Percentiles rank a stretch among this genome's conserved stretches.
Evolutionary conservation across 768 basidiomycete species (phyloP).

Genomic region (Suillus tomentosus): DNA sequence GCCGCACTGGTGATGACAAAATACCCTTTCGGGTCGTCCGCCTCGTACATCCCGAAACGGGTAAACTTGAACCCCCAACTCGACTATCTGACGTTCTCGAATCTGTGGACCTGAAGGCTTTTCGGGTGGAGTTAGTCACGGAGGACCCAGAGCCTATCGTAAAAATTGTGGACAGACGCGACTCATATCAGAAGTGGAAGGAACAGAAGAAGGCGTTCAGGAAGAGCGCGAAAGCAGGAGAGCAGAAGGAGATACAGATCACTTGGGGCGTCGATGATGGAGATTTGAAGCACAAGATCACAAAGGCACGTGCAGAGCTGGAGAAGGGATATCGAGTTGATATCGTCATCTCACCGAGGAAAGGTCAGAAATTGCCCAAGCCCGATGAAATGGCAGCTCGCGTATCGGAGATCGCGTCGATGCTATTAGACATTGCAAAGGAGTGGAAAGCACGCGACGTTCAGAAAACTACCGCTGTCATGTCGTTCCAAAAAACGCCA

Average conservation of each 20-base stretch:
- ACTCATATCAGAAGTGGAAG: slow-evolving; percentile 40
- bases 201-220: slow-evolving; percentile 36
- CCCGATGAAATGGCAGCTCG: slow-evolving; percentile 44
- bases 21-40: slow-evolving; percentile 47
- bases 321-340: slow-evolving; percentile 60
- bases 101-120: slow-evolving; percentile 40
- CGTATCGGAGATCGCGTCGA: slow-evolving; percentile 42
- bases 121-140: slow-evolving; percentile 58
- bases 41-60: slow-evolving; percentile 49
- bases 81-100: slow-evolving; percentile 48
- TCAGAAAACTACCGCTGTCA: slow-evolving; percentile 35
- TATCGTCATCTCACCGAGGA: slow-evolving; percentile 57
- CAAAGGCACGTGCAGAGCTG: slow-evolving; percentile 56
- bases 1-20: slow-evolving; percentile 35
- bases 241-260: slow-evolving; percentile 69
- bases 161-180: slow-evolving; percentile 51
- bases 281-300: slow-evolving; percentile 69
- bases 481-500: slow-evolving; percentile 47
- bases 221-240: slow-evolving; percentile 31
- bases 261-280: slow-evolving; percentile 63
- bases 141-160: slow-evolving; percentile 58
- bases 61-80: slow-evolving; percentile 37
- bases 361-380: slow-evolving; percentile 37
- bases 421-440: slow-evolving; percentile 49
- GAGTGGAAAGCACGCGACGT: slow-evolving; percentile 54